A percentile compares a stretch with the other conserved stretches of the same genome.
These are phyloP conservation scores for Calonectria pauciramosa DNA, from an alignment of 2,329 filamentous ascomycete species.

Conservation along the genomic window DNA sequence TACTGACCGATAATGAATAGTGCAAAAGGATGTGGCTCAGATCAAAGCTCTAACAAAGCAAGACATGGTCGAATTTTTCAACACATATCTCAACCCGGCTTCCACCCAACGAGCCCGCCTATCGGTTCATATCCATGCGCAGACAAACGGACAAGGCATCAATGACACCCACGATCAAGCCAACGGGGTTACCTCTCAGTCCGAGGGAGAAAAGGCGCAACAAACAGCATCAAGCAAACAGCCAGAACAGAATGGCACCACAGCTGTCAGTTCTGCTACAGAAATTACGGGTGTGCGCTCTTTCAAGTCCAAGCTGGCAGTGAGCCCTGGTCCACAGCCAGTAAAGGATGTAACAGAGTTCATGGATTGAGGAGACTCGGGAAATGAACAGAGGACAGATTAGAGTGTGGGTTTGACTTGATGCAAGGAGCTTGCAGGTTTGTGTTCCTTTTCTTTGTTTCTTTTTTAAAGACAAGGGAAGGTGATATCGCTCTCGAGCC, in stretches of 20 bases:
- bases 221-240: not conserved
- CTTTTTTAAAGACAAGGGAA: not conserved
- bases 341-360: slow-evolving; percentile 82
- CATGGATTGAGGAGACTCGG: not conserved
- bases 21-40: slow-evolving; percentile 80
- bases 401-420: not conserved
- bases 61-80: slow-evolving; percentile 85
- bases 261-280: slow-evolving; percentile 54
- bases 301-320: slow-evolving; percentile 82
- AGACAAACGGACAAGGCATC: slow-evolving; percentile 67
- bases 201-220: not conserved
- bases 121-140: slow-evolving; percentile 85
- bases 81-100: slow-evolving; percentile 78
- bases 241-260: slow-evolving; percentile 61
- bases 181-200: not conserved
- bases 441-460: not conserved
- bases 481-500: too few species aligned
- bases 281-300: slow-evolving; percentile 83
- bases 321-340: slow-evolving; percentile 80
- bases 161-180: slow-evolving; percentile 50
- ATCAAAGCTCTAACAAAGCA: slow-evolving; percentile 82
- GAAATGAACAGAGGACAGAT: not conserved
- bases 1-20: slow-evolving; percentile 55
- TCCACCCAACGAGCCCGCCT: slow-evolving; percentile 85
- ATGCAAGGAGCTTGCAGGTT: not conserved